phyloP scores from a whole-genome alignment of 768 basidiomycete species.

The Lactarius trivialis region DNA sequence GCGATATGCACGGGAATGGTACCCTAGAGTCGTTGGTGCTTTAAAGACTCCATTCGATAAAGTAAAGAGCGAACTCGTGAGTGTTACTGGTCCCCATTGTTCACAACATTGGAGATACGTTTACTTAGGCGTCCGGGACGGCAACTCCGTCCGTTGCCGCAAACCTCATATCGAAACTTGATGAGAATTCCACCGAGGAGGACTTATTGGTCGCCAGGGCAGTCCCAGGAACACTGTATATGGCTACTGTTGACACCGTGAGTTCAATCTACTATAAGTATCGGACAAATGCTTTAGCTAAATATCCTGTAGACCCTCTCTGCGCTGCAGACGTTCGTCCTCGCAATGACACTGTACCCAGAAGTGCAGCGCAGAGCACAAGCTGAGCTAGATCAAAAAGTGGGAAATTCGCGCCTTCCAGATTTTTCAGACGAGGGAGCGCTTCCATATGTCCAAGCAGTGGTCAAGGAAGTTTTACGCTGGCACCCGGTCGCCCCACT shows the following conservation, averaged over 20 bases:
- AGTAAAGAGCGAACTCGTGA: not conserved
- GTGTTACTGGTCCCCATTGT: not conserved
- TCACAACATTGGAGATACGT: not conserved
- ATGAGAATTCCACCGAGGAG: not conserved
- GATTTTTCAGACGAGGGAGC: not conserved
- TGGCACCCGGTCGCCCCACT: slow-evolving; percentile 1
- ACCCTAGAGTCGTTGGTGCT: not conserved
- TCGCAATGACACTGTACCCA: not conserved
- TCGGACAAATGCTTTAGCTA: not conserved
- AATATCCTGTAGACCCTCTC: not conserved
- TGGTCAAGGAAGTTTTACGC: not conserved
- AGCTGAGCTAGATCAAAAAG: not conserved
- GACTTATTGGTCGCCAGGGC: not conserved
- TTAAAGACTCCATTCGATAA: not conserved
- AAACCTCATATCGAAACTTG: not conserved
- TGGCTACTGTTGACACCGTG: not conserved
- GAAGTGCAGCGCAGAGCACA: not conserved
- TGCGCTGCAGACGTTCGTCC: not conserved
- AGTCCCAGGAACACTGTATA: not conserved
- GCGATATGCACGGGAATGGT: not conserved
- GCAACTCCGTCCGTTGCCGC: not conserved
- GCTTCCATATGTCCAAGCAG: not conserved
- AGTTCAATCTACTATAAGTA: not conserved
- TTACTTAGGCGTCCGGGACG: not conserved
- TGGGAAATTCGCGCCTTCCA: not conserved